Evolutionary conservation across 2,329 filamentous ascomycete species (phyloP), one percentile per base, ranked within the genome.

Genomic region (Seiridium unicorne): DNA sequence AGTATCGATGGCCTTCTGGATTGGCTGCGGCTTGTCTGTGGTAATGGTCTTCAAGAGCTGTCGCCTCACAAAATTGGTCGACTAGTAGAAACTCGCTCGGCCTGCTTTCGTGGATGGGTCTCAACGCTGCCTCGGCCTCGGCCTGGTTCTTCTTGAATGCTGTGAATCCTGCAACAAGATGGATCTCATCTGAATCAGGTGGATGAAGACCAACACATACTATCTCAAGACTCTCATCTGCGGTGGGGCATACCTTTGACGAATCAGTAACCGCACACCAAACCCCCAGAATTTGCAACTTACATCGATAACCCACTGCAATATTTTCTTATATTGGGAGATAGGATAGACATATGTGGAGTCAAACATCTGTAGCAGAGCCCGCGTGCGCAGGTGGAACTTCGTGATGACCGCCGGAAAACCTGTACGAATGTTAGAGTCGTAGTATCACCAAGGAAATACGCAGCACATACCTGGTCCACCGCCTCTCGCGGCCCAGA

Each of bases 331-430:
- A 62, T 80, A 84, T 44, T 77, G 68, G 3, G 74, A 70, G n/a
- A 76, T 72, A 0, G 79, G 76, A 60, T 79, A 84, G 34, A 81
- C 68, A 65, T 82, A 85, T 2, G 73, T 65, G 8, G 67, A 74
- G 51, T 74, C 72, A 51, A 68, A 73, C 68, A 76, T 69, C 51
- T 69, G 62, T 9, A 66, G 63, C 18, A 68, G 58, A 3, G 74
- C 72, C 3, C 72, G 61, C 4, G 79, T 76, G 26, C 72, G 68
- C 3, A 85, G 73, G 62, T 85, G 74, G 63, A 83, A 85, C 11
- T 73, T 72, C 1, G 81, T 83, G 3, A 84, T 77, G 5, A 85
- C 71, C 1, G 76, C 83, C 1, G 83, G 82, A 60, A 85, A 85
- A 26, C 82, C 79, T 73, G 68, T 70, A 40, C n/a, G 4, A 26